Conservation (phyloP, 140 eudicot genomes). For the Stevia rebaudiana region DNA sequence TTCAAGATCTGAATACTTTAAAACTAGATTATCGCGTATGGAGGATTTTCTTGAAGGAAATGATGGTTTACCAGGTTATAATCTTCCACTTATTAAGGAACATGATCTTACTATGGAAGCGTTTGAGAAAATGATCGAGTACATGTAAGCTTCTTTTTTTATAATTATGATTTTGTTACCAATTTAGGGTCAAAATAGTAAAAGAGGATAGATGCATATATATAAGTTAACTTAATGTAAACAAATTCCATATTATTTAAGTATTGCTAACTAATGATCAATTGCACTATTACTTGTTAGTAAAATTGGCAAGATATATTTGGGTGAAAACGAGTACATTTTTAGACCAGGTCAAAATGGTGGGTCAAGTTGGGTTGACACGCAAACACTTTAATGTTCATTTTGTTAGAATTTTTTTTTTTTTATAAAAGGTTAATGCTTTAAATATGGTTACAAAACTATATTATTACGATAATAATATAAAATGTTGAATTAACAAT, state of each 20-base stretch:
- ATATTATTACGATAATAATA: no score
- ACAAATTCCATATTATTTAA: neutral
- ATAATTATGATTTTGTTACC: neutral
- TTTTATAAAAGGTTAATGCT: no score
- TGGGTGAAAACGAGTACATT: no score
- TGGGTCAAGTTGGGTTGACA: no score
- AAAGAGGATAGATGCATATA: neutral
- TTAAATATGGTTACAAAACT: no score
- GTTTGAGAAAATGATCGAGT: conserved; percentile 91
- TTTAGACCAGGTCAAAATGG: no score
- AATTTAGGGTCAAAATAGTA: no score
- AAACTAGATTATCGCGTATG: conserved; percentile 80
- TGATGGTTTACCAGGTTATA: conserved; percentile 33
- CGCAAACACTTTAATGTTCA: no score
- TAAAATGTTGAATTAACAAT: no score
- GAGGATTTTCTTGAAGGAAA: conserved; percentile 71
- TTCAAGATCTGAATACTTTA: conserved; percentile 87
- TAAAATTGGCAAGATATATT: no score
- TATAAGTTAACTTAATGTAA: neutral
- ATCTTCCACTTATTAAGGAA: conserved; percentile 78
- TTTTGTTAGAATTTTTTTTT: no score
- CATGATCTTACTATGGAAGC: conserved; percentile 68
- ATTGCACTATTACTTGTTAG: neutral
- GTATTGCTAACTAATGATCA: conserved; percentile 1
- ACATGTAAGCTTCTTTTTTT: conserved; percentile 58